Conservation (phyloP, 2,329 filamentous ascomycete genomes). For the Ophiostoma quercus region DNA sequence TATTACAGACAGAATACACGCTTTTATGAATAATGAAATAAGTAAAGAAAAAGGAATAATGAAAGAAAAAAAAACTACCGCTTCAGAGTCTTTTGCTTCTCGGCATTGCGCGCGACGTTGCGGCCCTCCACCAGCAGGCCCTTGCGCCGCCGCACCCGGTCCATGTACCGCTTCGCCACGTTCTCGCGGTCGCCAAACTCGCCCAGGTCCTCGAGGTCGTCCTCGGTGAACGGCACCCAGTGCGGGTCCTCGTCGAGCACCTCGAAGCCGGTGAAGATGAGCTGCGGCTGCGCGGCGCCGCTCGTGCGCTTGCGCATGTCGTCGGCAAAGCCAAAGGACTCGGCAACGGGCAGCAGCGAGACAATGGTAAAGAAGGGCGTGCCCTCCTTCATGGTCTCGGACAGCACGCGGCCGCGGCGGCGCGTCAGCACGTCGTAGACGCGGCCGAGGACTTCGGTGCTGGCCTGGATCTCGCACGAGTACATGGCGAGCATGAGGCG, state of each 20-base stretch:
- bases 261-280: constrained; percentile 90
- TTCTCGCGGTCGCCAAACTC: constrained; percentile 93
- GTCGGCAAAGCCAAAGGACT: constrained; percentile 92
- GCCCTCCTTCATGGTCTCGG: constrained; percentile 88
- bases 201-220: constrained; percentile 91
- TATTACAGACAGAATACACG: background rate
- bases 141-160: constrained; percentile 79
- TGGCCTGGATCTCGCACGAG: constrained; percentile 93
- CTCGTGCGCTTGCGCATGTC: constrained; percentile 94
- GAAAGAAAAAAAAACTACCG: constrained; percentile 43
- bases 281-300: constrained; percentile 83
- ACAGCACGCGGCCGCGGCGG: constrained; percentile 80
- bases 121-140: constrained; percentile 77
- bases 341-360: constrained; percentile 81
- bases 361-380: constrained; percentile 95
- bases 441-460: constrained; percentile 86
- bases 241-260: constrained; percentile 92
- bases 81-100: constrained; percentile 78
- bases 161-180: constrained; percentile 93
- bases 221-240: constrained; percentile 95
- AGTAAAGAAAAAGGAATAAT: too few relatives aligned
- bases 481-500: constrained; percentile 98
- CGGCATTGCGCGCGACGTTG: constrained; percentile 74
- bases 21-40: background rate
- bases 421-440: constrained; percentile 98